Evolutionary conservation across 352 stramenopile genomes (phyloP), one percentile per base, ranked within the genome.

Genomic region (Halophytophthora polymorphica): DNA sequence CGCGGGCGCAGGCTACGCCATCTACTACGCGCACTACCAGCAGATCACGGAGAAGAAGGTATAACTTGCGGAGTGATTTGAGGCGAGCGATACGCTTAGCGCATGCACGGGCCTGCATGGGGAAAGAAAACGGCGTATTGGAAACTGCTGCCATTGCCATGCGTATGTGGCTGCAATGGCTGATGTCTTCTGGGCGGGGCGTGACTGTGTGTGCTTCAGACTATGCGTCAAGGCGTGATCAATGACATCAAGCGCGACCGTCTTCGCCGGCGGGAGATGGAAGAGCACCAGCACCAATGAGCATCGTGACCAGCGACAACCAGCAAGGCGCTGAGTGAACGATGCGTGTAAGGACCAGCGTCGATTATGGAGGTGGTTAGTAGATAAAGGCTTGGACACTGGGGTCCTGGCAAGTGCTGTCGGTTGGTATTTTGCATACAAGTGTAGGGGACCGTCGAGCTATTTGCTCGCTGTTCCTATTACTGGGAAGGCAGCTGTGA

Each of bases 11-110:
- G 58, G 25, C n/a, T 88, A 78, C 62, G 66, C 77, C 19, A 67
- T 92, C 25, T 92, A 78, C 50, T 92, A 86, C 36, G 82, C 82
- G n/a, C 82, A 92, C 62, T 47, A 88, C 56, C 82, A 92, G 69
- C 82, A 92, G 44, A 58, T 65, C 33, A 59, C 56, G 6, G 78
- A 90, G 46, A 92, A 90, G 52, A 62, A 90, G 75, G 78, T 92
- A 23, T 22, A n/a, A n/a, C n/a, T n/a, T n/a, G n/a, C n/a, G n/a
- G 63, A 53, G 35, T 19, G 11, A 43, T 40, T 44, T 29, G 2
- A n/a, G 25, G 18, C 19, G 23, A 23, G 22, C 21, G 6, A 35
- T 34, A 19, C 5, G 15, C 18, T 13, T 6, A 37, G 6, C 7
- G 21, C 23, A 33, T n/a, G 6, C 12, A 33, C 17, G 8, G 17